Evolutionary conservation across 768 basidiomycete genomes (phyloP), one percentile per base, ranked within the genome.

Genomic region (Mycena polygramma): DNA sequence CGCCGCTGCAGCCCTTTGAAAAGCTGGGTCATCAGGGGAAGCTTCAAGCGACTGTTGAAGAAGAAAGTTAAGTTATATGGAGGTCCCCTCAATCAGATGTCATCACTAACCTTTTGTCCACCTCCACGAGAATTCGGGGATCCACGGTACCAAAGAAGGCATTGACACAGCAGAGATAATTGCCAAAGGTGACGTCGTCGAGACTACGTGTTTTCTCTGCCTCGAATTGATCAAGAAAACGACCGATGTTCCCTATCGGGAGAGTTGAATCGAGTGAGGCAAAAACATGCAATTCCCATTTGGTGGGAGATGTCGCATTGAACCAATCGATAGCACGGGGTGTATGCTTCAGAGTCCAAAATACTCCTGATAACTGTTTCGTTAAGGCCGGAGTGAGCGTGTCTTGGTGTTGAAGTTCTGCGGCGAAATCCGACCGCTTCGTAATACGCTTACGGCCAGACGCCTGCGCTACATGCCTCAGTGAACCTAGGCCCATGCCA

Each of bases 131-230:
- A 11, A 52, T n/a, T n/a, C 57, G 20, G 11, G 36, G 55, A 51
- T 39, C 22, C 14, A 58, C 19, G 4, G n/a, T n/a, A 13, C 17
- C 17, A 9, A 66, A 22, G 20, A 66, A 51, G 1, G 64, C 37
- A 39, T 58, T 57, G 15, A 66, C 24, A 41, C 57, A 66, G 22
- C 54, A 65, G 30, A 65, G 54, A 11, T 65, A 65, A 48, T 55
- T 49, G 26, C 54, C 11, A 15, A 57, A 66, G 15, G 20, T 35
- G 4, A 35, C 14, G 1, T 49, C 20, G 52, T 66, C 64, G 5
- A 66, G 19, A 11, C 4, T 41, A 7, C 55, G 64, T 11, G 45
- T 35, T 3, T 48, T 65, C 11, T 24, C 35, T 4, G n/a, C 43
- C 11, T 43, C 19, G 26, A 65, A 48, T 54, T 57, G 30, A 2